A percentile compares a stretch with the other conserved stretches of the same genome.
Conservation (phyloP, 805 yeast species). For the Kazachstania kunashirensis region DNA sequence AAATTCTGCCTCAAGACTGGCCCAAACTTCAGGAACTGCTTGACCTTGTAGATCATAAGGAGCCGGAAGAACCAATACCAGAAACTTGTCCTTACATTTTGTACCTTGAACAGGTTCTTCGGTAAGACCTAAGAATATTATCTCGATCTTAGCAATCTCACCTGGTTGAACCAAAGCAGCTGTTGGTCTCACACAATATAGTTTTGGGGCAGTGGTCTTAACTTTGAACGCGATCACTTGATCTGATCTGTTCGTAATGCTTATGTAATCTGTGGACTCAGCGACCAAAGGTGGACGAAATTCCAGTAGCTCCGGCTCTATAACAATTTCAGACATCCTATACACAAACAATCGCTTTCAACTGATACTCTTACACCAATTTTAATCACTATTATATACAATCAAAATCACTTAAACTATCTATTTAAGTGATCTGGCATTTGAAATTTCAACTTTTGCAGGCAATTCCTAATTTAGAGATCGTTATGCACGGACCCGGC, state of each 20-base stretch:
- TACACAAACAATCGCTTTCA: too few relatives aligned
- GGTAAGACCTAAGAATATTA: slow-evolving; percentile 74
- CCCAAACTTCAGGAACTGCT: slow-evolving; percentile 63
- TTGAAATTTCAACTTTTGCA: too few relatives aligned
- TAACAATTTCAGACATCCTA: slow-evolving; percentile 45
- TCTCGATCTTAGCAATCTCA: slow-evolving; percentile 57
- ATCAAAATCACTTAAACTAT: too few relatives aligned
- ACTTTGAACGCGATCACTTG: slow-evolving; percentile 79
- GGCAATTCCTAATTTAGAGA: too few relatives aligned
- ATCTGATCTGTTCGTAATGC: slow-evolving; percentile 45
- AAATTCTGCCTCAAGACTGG: slow-evolving; percentile 51
- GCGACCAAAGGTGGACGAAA: slow-evolving; percentile 68
- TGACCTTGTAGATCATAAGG: slow-evolving; percentile 46
- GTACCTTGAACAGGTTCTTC: slow-evolving; percentile 63
- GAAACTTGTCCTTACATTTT: slow-evolving; percentile 85
- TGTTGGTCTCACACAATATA: slow-evolving; percentile 93
- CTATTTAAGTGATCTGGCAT: too few relatives aligned
- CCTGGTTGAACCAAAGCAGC: slow-evolving; percentile 75
- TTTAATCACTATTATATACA: too few relatives aligned
- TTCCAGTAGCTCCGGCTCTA: slow-evolving; percentile 61
- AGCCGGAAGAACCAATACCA: slow-evolving; percentile 76
- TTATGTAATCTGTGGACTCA: slow-evolving; percentile 51
- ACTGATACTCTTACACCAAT: too few relatives aligned
- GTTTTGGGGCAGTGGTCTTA: slow-evolving; percentile 94
- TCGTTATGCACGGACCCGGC: too few relatives aligned